phyloP scores from a whole-genome alignment of 202 grass and related monocot species.

The Brachypodium distachyon region DNA sequence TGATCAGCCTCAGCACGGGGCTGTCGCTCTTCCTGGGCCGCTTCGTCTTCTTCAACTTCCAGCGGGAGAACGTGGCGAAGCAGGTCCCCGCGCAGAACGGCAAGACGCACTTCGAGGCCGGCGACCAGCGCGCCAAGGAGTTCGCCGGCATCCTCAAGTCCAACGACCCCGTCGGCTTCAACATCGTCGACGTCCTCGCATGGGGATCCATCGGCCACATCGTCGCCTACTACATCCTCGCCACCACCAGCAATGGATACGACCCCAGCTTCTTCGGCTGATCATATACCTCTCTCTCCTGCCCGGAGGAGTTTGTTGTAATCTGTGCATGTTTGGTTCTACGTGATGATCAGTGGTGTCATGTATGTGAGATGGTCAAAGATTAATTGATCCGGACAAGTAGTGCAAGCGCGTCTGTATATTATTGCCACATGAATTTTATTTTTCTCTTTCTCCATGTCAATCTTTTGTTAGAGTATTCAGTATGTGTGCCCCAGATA shows the following conservation, averaged over 20 bases:
- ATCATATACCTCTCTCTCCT: background rate
- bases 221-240: constrained; percentile 99
- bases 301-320: background rate
- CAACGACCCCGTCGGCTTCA: constrained; percentile 99
- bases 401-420: constrained; percentile 35
- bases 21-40: constrained; percentile 93
- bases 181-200: constrained; percentile 83
- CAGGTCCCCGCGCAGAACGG: constrained; percentile 95
- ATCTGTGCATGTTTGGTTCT: constrained; percentile 8
- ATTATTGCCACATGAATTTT: constrained; percentile 4
- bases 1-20: constrained; percentile 96
- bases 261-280: constrained; percentile 55
- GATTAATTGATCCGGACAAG: constrained; percentile 16
- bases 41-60: constrained; percentile 99
- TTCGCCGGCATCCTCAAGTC: constrained; percentile 71
- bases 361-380: constrained; percentile 22
- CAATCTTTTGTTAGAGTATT: background rate
- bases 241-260: constrained; percentile 94
- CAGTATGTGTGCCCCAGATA: background rate
- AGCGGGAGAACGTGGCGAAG: constrained; percentile 98
- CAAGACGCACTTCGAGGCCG: constrained; percentile 93
- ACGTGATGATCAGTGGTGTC: background rate
- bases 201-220: constrained; percentile 96
- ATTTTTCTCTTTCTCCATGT: background rate
- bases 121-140: constrained; percentile 92